A percentile compares a stretch with the other conserved stretches of the same genome.
Conservation (phyloP, 163 green algal species). For the Coccomyxa subellipsoidea region DNA sequence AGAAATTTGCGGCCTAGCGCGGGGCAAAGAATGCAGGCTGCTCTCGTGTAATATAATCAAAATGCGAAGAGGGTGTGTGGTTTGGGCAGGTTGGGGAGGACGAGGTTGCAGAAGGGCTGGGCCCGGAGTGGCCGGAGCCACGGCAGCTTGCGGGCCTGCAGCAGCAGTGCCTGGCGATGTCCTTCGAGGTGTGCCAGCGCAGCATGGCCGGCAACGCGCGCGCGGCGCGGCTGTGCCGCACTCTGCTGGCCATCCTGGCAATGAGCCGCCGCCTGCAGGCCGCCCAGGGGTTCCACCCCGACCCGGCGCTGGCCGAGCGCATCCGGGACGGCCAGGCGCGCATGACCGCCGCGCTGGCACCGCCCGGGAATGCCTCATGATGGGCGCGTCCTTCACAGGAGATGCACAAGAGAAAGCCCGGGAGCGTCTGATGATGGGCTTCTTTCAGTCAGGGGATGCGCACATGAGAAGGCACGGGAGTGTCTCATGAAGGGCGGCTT, state of each 20-base stretch:
- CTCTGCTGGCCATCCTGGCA: slow-evolving; percentile 8
- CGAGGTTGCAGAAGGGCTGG: slow-evolving; percentile 23
- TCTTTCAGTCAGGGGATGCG: too few relatives aligned
- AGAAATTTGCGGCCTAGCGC: too few relatives aligned
- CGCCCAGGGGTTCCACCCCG: background rate
- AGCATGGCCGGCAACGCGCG: background rate
- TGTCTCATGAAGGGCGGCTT: too few relatives aligned
- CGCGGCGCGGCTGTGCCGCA: background rate
- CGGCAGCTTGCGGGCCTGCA: background rate
- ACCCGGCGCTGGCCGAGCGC: background rate
- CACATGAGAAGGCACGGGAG: too few relatives aligned
- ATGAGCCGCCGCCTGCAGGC: background rate
- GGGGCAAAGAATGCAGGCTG: too few relatives aligned
- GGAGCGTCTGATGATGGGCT: too few relatives aligned
- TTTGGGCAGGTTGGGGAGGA: slow-evolving; percentile 24
- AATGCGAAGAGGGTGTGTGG: too few relatives aligned
- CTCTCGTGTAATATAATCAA: too few relatives aligned
- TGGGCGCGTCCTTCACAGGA: too few relatives aligned
- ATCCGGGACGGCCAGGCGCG: background rate
- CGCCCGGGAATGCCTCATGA: background rate
- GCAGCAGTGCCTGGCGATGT: slow-evolving; percentile 9
- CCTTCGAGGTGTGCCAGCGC: slow-evolving; percentile 2
- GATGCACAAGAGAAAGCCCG: too few relatives aligned
- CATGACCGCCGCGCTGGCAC: background rate
- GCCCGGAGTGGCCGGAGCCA: slow-evolving; percentile 17